Evolutionary conservation across 768 basidiomycete genomes (phyloP), one percentile per base, ranked within the genome.

Genomic region (Tephrocybe sp.): DNA sequence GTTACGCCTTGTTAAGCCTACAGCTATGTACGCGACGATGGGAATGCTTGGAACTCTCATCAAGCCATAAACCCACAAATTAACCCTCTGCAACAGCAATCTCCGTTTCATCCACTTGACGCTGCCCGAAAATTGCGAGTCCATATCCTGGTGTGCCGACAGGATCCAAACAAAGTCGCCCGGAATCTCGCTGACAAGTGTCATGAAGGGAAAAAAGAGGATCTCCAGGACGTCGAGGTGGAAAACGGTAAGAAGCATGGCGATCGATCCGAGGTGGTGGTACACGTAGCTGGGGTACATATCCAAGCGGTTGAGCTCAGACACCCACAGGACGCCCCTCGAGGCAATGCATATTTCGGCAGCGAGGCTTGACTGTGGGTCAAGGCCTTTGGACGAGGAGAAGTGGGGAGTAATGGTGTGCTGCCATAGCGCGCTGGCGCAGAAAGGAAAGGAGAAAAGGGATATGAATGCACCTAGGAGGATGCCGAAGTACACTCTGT

Each of bases 281-380:
- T 49, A 49, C 6, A 49, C 22, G 16, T 49, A 49, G 23, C 47
- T 40, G 21, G 47, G 33, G 21, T 36, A 49, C 15, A 48, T 36
- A 27, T 49, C 41, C 18, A 49, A 12, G 41, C 47, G 47, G 31
- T 49, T 49, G 30, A 42, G 40, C 47, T 49, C 47, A 8, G 47
- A 49, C 24, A 49, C 41, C 47, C 47, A 42, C 13, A 42, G 13
- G 12, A 49, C 40, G 2, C 47, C 41, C 3, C 47, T 40, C 22
- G 47, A 34, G 3, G 41, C 27, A 19, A 49, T 42, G 24, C 47
- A 49, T 42, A 49, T 49, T 10, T 49, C 31, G 15, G 47, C 47
- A 10, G 41, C 22, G 4, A 48, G 40, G 18, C 38, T 27, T 8
- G 39, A n/a, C 2, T n/a, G 29, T 12, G 31, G 11, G 21, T 7